Percentiles rank a stretch among this genome's conserved stretches.
Evolutionary conservation across 805 yeast genomes (phyloP).

Genomic region (Yarrowia bubula): DNA sequence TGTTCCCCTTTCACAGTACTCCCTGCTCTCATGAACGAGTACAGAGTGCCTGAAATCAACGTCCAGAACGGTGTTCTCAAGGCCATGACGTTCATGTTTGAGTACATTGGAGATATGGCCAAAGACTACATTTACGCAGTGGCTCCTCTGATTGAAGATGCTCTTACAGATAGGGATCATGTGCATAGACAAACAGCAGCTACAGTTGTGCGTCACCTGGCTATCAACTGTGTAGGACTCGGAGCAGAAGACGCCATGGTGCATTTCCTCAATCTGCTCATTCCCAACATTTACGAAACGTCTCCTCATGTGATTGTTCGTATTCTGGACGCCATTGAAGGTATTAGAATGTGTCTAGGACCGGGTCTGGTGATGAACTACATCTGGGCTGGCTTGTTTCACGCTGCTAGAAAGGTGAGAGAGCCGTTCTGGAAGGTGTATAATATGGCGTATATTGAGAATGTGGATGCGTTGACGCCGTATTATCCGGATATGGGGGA

Average conservation of each 20-base stretch:
- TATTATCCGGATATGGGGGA: constrained; percentile 56
- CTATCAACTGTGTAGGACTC: constrained; percentile 70
- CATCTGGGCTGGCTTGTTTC: constrained; percentile 84
- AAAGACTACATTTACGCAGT: constrained; percentile 79
- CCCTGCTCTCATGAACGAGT: constrained; percentile 95
- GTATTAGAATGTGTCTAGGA: constrained; percentile 70
- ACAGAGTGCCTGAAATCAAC: constrained; percentile 83
- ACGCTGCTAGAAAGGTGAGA: constrained; percentile 87
- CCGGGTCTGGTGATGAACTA: constrained; percentile 72
- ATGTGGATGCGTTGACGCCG: constrained; percentile 75
- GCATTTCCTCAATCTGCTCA: constrained; percentile 72
- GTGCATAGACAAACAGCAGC: constrained; percentile 97
- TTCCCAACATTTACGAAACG: constrained; percentile 90
- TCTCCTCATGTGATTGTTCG: constrained; percentile 92
- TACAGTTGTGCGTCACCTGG: constrained; percentile 76
- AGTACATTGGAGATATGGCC: constrained; percentile 79
- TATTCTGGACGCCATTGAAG: constrained; percentile 75
- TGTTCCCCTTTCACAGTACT: constrained; percentile 91
- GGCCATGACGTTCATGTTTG: constrained; percentile 86
- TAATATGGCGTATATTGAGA: constrained; percentile 72
- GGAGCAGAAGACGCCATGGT: constrained; percentile 80
- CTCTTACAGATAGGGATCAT: constrained; percentile 82
- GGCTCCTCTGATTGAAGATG: constrained; percentile 80
- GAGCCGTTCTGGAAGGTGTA: constrained; percentile 80
- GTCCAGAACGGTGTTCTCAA: constrained; percentile 95